These are phyloP conservation scores for Fusarium sororula DNA, from an alignment of 2,329 filamentous ascomycete species.

Conservation along the genomic window DNA sequence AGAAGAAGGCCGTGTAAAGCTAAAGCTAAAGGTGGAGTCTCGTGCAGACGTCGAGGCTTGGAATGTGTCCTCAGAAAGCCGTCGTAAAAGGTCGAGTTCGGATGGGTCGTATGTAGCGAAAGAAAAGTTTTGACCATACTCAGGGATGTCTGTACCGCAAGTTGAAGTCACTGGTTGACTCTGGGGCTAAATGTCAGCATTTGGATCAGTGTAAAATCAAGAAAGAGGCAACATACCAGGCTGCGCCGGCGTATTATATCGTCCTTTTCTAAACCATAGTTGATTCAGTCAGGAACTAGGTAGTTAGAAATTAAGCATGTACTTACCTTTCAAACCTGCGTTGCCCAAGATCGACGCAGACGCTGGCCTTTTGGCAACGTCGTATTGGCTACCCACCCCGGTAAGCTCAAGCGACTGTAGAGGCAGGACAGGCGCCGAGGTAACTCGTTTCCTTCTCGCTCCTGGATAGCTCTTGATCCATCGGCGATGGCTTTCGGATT, in stretches of 20 bases:
- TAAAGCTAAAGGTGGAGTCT: conserved; percentile 11
- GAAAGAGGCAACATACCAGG: neutral
- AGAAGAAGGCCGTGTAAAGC: conserved; percentile 5
- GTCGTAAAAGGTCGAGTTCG: neutral
- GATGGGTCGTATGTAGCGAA: neutral
- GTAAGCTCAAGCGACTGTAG: neutral
- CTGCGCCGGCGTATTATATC: neutral
- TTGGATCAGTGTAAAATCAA: neutral
- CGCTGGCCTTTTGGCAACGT: neutral
- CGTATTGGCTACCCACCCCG: conserved; percentile 21
- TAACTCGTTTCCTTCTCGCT: neutral
- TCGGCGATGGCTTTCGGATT: neutral
- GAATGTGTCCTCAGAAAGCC: conserved; percentile 3
- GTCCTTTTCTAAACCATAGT: neutral
- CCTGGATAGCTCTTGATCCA: neutral
- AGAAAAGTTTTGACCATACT: neutral
- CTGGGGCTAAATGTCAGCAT: neutral
- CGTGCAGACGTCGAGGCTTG: neutral
- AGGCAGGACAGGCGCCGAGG: neutral
- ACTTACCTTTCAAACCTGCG: neutral
- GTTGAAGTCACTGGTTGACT: neutral
- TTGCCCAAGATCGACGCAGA: neutral
- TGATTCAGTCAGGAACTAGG: neutral
- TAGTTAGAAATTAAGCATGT: neutral
- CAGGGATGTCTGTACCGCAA: neutral